Conservation (phyloP, 2,329 filamentous ascomycete genomes). For the Cryphonectria radicalis region DNA sequence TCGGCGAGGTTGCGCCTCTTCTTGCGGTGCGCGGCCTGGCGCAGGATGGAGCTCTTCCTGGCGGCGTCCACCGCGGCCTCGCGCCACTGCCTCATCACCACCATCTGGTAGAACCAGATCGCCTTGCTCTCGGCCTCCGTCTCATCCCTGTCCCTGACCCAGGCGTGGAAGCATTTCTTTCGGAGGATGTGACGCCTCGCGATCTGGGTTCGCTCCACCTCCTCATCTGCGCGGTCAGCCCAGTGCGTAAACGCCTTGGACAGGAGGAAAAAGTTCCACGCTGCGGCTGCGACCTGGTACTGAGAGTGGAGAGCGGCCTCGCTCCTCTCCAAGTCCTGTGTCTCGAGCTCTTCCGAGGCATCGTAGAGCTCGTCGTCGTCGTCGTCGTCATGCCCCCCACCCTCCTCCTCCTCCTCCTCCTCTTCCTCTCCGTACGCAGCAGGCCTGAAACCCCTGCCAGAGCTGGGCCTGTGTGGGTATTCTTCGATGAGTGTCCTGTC, state of each 20-base stretch:
- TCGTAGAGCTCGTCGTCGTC: constrained; percentile 22
- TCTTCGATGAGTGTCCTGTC: constrained; percentile 28
- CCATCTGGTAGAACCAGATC: constrained; percentile 39
- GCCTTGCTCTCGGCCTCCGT: constrained; percentile 60
- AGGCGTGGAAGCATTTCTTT: constrained; percentile 70
- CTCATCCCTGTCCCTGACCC: constrained; percentile 58
- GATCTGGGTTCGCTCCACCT: constrained; percentile 67
- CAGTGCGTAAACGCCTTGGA: constrained; percentile 71
- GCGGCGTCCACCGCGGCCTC: constrained; percentile 30
- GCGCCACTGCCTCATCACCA: constrained; percentile 38
- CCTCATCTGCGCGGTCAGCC: constrained; percentile 66
- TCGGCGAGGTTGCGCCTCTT: constrained; percentile 38
- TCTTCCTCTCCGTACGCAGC: too few relatives aligned
- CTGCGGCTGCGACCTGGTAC: constrained; percentile 53
- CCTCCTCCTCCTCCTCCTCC: constrained; percentile 37
- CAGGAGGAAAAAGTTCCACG: constrained; percentile 66
- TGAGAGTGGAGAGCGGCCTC: constrained; percentile 25
- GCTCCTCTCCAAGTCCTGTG: constrained; percentile 30
- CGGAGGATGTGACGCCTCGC: constrained; percentile 74
- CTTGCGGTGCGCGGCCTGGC: constrained; percentile 36
- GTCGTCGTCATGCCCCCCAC: constrained; percentile 35
- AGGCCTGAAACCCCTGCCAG: constrained; percentile 10
- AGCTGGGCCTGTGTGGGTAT: constrained; percentile 12
- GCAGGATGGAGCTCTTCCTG: constrained; percentile 31
- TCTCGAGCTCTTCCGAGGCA: constrained; percentile 24